Base-by-base conservation (phyloP, 345 rosid species). In the Eucalyptus albens region DNA sequence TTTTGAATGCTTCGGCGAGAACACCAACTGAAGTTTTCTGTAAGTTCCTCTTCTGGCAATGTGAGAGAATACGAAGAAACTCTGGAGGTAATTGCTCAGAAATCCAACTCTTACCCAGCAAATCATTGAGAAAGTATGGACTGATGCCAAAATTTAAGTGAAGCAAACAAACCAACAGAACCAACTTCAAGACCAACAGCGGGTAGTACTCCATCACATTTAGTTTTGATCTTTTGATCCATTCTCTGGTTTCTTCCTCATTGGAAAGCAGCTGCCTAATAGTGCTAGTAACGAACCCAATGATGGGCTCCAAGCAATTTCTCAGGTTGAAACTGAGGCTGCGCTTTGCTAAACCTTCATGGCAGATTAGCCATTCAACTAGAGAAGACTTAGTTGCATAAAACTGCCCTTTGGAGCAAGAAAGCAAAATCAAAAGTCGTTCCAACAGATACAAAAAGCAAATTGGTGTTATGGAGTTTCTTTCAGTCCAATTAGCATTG, bases 401-500 rank as follows among this genome's bases (percentile, higher is more conserved):
- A 49, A 93, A 56, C 86, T 9, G 89, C n/a, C 91, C 91, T 21
- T 86, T 62, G 49, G 50, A 37, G 87, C 26, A 47, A 77, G 92
- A 90, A 15, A 92, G 47, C 26, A 91, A 42, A 85, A 92, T 83
- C 87, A 93, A 88, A 62, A 88, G 90, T 15, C 94, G 93, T 88
- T 93, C 96, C 24, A 93, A 19, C 29, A 94, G 94, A 89, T 93
- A 94, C 42, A 93, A 42, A 88, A 94, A 93, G 88, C 95, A 93
- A 33, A n/a, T 86, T 4, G 93, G 96, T 42, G 95, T 90, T 24
- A 94, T 90, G 59, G 90, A 92, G 90, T 91, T 90, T 26, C 22
- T 1, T 81, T 44, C 87, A 5, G 8, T 88, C 50, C 91, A 93
- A 86, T 92, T 89, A 56, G 87, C 92, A 8, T 42, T 49, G 86